Percentiles rank a stretch among this genome's conserved stretches.
phyloP scores from a whole-genome alignment of 108 stramenopile species.

The Skeletonema potamos region DNA sequence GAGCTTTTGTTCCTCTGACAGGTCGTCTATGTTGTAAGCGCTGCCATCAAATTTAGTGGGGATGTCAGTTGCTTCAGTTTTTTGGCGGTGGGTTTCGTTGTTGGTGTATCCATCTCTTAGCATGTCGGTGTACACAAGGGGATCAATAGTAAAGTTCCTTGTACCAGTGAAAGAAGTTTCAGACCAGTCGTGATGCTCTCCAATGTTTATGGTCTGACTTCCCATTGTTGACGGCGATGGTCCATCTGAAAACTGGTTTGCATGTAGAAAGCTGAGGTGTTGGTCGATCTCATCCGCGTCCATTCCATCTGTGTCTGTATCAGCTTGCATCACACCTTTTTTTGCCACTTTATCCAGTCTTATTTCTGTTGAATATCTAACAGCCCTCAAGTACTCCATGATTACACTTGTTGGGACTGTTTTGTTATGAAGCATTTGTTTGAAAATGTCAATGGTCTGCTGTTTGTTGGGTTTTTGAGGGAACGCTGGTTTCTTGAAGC shows the following conservation, averaged over 20 bases:
- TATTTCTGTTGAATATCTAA: background rate
- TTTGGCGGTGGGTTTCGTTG: too few species aligned
- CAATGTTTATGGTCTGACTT: background rate
- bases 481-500: background rate
- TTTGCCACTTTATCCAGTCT: background rate
- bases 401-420: background rate
- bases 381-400: background rate
- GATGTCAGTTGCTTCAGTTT: background rate
- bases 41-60: background rate
- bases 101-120: too few species aligned
- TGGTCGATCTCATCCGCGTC: background rate
- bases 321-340: background rate
- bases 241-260: background rate
- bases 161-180: background rate
- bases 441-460: constrained; percentile 1
- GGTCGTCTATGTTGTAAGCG: background rate
- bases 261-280: background rate
- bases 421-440: background rate
- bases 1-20: background rate
- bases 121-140: too few species aligned
- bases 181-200: background rate
- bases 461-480: too few species aligned
- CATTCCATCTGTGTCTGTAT: background rate
- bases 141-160: too few species aligned
- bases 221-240: background rate